phyloP scores from a whole-genome alignment of 2,329 filamentous ascomycete species.

The Fusarium sp. region DNA sequence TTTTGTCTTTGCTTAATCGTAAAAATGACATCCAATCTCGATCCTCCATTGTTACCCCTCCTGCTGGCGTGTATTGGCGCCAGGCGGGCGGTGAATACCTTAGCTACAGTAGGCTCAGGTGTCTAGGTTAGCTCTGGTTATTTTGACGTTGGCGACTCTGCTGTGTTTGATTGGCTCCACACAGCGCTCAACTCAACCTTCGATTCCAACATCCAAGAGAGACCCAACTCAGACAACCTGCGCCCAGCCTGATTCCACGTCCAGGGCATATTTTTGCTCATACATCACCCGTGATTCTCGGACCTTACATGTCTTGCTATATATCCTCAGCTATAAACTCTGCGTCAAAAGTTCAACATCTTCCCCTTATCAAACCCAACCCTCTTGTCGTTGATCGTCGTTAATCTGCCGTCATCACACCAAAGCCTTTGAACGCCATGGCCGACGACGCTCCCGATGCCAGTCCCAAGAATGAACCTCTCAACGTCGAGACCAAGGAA shows the following conservation, averaged over 20 bases:
- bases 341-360: not conserved
- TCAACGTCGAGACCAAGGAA: conserved; percentile 56
- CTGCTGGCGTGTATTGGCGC: conserved; percentile 18
- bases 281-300: not conserved
- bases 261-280: conserved; percentile 10
- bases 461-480: conserved; percentile 51
- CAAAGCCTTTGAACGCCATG: conserved; percentile 48
- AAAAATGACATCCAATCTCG: conserved; percentile 14
- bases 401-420: conserved; percentile 25
- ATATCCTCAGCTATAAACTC: not conserved
- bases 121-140: conserved; percentile 30
- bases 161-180: conserved; percentile 41
- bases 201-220: conserved; percentile 29
- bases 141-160: conserved; percentile 35
- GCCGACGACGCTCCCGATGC: conserved; percentile 55
- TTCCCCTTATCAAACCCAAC: not conserved
- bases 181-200: conserved; percentile 34
- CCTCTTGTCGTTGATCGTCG: not conserved
- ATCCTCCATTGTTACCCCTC: conserved; percentile 34
- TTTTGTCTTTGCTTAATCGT: not conserved
- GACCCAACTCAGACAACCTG: conserved; percentile 34
- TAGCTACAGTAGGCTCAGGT: conserved; percentile 3
- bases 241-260: conserved; percentile 26
- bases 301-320: not conserved
- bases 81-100: conserved; percentile 40